A percentile compares a stretch with the other conserved stretches of the same genome.
Conservation (phyloP, 306 rosid species). For the Prinsepia uniflora region DNA sequence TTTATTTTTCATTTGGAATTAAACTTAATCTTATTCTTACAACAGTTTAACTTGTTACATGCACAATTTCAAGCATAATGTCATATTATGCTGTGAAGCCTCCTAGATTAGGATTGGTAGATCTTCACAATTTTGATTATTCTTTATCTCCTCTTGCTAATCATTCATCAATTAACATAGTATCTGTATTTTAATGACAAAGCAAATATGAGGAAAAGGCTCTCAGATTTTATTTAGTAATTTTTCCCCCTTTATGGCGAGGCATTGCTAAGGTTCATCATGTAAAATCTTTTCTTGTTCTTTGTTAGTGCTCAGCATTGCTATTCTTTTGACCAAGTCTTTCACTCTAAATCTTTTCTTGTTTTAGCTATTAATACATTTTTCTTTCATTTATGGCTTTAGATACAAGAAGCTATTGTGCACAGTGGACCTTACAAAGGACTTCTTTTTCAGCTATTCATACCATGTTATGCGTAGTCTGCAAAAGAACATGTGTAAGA, state of each 20-base stretch:
- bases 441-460: conserved; percentile 98
- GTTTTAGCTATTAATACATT: conserved; percentile 33
- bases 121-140: neutral
- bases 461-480: conserved; percentile 92
- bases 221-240: neutral
- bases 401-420: conserved; percentile 99
- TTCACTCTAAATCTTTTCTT: no score
- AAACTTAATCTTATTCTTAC: neutral
- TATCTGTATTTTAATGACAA: neutral
- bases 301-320: neutral
- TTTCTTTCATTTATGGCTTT: conserved; percentile 48
- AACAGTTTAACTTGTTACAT: neutral
- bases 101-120: neutral
- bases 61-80: neutral
- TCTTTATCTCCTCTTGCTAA: neutral
- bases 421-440: conserved; percentile 96
- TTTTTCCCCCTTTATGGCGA: neutral
- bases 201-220: neutral
- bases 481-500: conserved; percentile 74
- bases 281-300: neutral
- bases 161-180: neutral
- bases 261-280: neutral
- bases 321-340: neutral
- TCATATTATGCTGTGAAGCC: neutral
- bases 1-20: neutral